Evolutionary conservation across 2,329 filamentous ascomycete species (phyloP), one percentile per base, ranked within the genome.

Genomic region (Daldinia sp.): DNA sequence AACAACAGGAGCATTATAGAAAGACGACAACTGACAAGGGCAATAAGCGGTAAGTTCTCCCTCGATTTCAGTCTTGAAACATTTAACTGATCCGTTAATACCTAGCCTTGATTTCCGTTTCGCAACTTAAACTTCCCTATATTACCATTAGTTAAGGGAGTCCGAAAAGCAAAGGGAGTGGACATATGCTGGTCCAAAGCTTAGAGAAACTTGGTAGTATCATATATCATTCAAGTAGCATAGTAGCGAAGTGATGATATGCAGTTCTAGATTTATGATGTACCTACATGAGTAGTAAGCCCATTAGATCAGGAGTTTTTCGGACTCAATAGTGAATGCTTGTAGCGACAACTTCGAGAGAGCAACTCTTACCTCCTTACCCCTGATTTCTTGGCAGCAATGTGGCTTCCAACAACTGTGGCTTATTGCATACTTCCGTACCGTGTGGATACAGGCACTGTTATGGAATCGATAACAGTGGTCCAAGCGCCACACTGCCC

Each of bases 11-110:
- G 7, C 63, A 77, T 0, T 86, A 85, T 68, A 74, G 82, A 6
- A 78, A 74, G n/a, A 84, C 79, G 0, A 84, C 83, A 0, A 80
- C 75, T 1, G 81, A 85, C 62, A 71, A 82, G 55, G 82, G 83
- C 5, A 84, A 83, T 55, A 84, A 82, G 74, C 80, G 80, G 82
- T 77, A 46, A 71, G 72, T 23, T 56, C 13, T n/a, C 37, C 13
- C 6, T 20, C 41, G 20, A 9, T 4, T 23, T 57, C 30, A 6
- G 37, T 30, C 56, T 50, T 9, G 4, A 15, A 56, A 30, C 7
- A 1, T 53, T 42, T 1, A 35, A 33, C 61, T 44, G 1, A 63
- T 61, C 28, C 6, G 46, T 42, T 54, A n/a, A 5, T 35, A 58
- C 59, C 20, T 2, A 74, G 72, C 55, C 72, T 74, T 12, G 72